phyloP scores from a whole-genome alignment of 169 alveolate genomes.

The Plasmodium falciparum region DNA sequence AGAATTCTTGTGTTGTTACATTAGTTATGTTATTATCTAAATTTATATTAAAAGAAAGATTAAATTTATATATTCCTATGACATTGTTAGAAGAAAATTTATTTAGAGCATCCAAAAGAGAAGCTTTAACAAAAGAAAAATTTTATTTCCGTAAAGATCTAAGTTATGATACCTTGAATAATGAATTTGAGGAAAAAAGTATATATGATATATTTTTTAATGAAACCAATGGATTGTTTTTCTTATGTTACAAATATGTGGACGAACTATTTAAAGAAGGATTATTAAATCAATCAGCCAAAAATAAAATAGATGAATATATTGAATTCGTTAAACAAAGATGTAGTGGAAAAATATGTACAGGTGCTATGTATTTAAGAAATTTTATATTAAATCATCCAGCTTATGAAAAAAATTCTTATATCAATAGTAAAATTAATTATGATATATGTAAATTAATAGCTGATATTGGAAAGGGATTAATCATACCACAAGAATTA shows the following conservation, averaged over 20 bases:
- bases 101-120: constrained; percentile 88
- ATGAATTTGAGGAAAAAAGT: constrained; percentile 77
- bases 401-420: constrained; percentile 90
- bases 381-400: constrained; percentile 90
- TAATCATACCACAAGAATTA: constrained; percentile 50
- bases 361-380: constrained; percentile 93
- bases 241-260: constrained; percentile 69
- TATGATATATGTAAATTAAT: constrained; percentile 85
- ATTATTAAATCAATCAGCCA: constrained; percentile 52
- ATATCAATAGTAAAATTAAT: constrained; percentile 85
- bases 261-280: constrained; percentile 73
- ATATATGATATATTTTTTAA: constrained; percentile 87
- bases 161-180: constrained; percentile 66
- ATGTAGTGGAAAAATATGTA: constrained; percentile 89
- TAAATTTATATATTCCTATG: constrained; percentile 94
- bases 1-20: constrained; percentile 92
- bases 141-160: constrained; percentile 89
- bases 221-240: constrained; percentile 82
- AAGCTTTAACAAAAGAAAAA: constrained; percentile 89
- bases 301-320: constrained; percentile 76
- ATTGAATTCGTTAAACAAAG: constrained; percentile 85
- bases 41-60: constrained; percentile 85
- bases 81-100: constrained; percentile 93
- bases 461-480: constrained; percentile 71
- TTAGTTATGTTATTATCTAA: constrained; percentile 83